These are phyloP conservation scores for Wolfiporia cocos DNA, from an alignment of 1,284 basidiomycete genomes.

Conservation along the genomic window DNA sequence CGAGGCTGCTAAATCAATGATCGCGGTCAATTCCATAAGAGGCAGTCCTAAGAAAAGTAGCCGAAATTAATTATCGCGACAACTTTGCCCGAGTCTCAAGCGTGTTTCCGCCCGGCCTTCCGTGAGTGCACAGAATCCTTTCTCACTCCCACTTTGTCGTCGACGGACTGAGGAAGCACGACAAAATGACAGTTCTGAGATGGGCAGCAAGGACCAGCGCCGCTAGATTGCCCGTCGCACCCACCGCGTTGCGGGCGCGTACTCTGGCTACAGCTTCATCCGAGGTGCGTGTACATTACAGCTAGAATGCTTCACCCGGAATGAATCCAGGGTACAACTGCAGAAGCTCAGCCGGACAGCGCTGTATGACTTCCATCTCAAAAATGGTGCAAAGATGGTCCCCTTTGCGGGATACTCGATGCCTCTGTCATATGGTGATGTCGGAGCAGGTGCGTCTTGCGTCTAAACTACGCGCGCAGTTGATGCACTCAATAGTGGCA, in stretches of 20 bases:
- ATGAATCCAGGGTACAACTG: no score
- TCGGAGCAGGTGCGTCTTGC: constrained; percentile 66
- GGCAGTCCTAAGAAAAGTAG: no score
- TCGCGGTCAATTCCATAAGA: constrained; percentile 3
- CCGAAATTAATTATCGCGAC: no score
- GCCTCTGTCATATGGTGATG: constrained; percentile 83
- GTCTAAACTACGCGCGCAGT: no score
- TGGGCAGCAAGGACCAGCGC: neutral
- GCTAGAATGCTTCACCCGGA: no score
- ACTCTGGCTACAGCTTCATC: constrained; percentile 4
- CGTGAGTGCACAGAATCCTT: constrained; percentile 3
- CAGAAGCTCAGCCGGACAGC: constrained; percentile 57
- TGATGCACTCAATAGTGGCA: constrained; percentile 4
- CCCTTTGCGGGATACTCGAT: constrained; percentile 95
- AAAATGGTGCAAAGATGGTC: constrained; percentile 91
- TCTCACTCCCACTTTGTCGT: neutral
- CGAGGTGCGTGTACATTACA: constrained; percentile 3
- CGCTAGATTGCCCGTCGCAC: neutral
- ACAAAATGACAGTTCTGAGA: constrained; percentile 7
- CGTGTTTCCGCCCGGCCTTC: constrained; percentile 5
- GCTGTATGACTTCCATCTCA: constrained; percentile 87
- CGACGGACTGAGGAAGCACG: neutral
- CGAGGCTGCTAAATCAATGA: no score
- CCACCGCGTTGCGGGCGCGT: constrained; percentile 1
- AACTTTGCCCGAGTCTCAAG: neutral